Evolutionary conservation across 2,329 filamentous ascomycete species (phyloP).

Genomic region (Drechslerella coelobrocha): DNA sequence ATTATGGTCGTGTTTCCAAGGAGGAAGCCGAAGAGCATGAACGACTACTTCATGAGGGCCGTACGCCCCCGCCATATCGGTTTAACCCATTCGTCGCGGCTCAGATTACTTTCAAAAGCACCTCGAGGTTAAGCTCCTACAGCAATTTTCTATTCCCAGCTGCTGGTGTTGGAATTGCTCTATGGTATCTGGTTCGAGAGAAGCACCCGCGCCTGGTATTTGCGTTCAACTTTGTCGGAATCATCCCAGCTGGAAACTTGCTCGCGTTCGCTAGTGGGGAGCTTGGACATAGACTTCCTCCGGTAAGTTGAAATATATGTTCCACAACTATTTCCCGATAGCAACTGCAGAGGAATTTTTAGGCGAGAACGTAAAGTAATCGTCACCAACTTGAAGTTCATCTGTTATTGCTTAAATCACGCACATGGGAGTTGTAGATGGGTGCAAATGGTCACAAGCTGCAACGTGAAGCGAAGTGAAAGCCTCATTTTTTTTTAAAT

Average conservation of each 20-base stretch:
- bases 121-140: conserved; percentile 30
- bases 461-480: no score
- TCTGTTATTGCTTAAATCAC: no score
- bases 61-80: not conserved
- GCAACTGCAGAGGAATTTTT: no score
- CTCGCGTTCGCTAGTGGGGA: conserved; percentile 40
- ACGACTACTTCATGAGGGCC: not conserved
- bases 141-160: conserved; percentile 31
- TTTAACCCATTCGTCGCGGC: conserved; percentile 26
- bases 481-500: no score
- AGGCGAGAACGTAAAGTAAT: no score
- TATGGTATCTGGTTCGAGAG: conserved; percentile 17
- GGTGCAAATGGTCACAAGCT: no score
- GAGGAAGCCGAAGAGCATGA: conserved; percentile 1
- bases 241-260: conserved; percentile 37
- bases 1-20: not conserved
- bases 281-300: conserved; percentile 27
- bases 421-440: no score
- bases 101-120: conserved; percentile 22
- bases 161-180: conserved; percentile 25
- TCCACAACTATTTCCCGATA: not conserved
- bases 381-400: no score
- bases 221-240: conserved; percentile 43
- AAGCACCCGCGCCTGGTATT: conserved; percentile 24
- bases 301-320: conserved; percentile 11